Percentiles rank a stretch among this genome's conserved stretches.
These are phyloP conservation scores for Platismatia glauca DNA, from an alignment of 495 filamentous ascomycete species.

Conservation along the genomic window DNA sequence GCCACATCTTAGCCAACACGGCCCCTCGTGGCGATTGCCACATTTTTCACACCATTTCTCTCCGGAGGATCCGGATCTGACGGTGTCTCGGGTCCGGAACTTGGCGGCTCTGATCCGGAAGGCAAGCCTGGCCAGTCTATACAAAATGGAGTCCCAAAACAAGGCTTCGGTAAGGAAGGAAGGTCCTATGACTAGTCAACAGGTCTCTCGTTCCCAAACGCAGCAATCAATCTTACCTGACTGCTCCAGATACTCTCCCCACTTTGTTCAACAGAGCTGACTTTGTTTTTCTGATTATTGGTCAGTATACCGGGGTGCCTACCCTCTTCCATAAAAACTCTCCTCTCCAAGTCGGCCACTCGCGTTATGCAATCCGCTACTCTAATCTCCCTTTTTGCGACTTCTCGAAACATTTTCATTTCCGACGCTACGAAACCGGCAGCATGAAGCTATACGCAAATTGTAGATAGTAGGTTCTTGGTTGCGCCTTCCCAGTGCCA, in stretches of 20 bases:
- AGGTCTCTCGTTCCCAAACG: not conserved
- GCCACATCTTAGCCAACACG: too few relatives aligned
- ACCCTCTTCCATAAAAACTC: not conserved
- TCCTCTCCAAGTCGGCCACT: not conserved
- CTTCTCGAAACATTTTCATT: too few relatives aligned
- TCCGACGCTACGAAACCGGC: too few relatives aligned
- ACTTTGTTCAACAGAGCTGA: not conserved
- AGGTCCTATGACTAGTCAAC: not conserved
- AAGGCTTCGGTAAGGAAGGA: not conserved
- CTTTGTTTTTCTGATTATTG: not conserved
- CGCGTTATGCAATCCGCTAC: too few relatives aligned
- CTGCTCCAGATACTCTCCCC: not conserved
- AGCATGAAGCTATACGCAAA: too few relatives aligned
- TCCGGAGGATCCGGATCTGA: not conserved
- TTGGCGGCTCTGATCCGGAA: not conserved
- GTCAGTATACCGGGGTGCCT: not conserved
- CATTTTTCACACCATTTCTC: too few relatives aligned
- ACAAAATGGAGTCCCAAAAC: not conserved
- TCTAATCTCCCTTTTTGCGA: too few relatives aligned
- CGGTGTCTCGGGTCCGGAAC: not conserved
- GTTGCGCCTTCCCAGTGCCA: too few relatives aligned
- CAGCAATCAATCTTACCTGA: not conserved
- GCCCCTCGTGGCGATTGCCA: too few relatives aligned
- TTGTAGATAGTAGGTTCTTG: too few relatives aligned
- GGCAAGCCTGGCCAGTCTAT: not conserved